Evolutionary conservation across 75 land plant genomes (phyloP).

Genomic region (Adiantum capillusveneris): DNA sequence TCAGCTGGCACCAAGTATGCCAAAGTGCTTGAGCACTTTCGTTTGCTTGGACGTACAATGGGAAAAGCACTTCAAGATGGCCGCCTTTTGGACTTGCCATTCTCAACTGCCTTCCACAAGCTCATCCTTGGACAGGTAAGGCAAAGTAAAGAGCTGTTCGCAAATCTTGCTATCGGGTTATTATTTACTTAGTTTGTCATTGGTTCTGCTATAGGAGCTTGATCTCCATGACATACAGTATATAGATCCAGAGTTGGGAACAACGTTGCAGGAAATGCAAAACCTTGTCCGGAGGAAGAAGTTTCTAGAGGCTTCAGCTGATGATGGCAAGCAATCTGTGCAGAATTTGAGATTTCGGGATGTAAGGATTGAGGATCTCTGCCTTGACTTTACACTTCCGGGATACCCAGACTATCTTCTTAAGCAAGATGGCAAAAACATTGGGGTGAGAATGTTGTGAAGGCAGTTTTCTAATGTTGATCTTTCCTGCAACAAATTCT

Average conservation of each 20-base stretch:
- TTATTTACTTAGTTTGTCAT: no score
- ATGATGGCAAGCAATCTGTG: slow-evolving; percentile 22
- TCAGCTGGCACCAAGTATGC: slow-evolving; percentile 56
- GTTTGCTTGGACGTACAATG: slow-evolving; percentile 83
- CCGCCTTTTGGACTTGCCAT: slow-evolving; percentile 81
- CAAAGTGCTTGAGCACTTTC: slow-evolving; percentile 70
- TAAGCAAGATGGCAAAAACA: slow-evolving; percentile 47
- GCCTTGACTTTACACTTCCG: slow-evolving; percentile 87
- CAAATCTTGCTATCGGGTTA: no score
- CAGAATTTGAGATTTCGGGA: slow-evolving; percentile 56
- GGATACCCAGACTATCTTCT: slow-evolving; percentile 82
- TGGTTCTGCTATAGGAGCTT: slow-evolving; percentile 60
- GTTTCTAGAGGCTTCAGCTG: slow-evolving; percentile 36
- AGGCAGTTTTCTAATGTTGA: neutral
- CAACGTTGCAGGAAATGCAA: slow-evolving; percentile 79
- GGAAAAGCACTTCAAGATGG: slow-evolving; percentile 99
- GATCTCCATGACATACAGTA: slow-evolving; percentile 79
- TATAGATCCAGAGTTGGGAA: slow-evolving; percentile 81
- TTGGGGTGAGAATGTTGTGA: slow-evolving; percentile 22
- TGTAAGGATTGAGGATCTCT: slow-evolving; percentile 72
- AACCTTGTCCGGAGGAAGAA: slow-evolving; percentile 58
- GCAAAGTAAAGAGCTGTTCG: no score
- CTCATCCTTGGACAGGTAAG: slow-evolving; percentile 84
- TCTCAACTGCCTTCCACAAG: slow-evolving; percentile 81
- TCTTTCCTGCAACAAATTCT: neutral